A percentile compares a stretch with the other conserved stretches of the same genome.
These are phyloP conservation scores for Botrytis medusae DNA, from an alignment of 2,329 filamentous ascomycete genomes.

Conservation along the genomic window DNA sequence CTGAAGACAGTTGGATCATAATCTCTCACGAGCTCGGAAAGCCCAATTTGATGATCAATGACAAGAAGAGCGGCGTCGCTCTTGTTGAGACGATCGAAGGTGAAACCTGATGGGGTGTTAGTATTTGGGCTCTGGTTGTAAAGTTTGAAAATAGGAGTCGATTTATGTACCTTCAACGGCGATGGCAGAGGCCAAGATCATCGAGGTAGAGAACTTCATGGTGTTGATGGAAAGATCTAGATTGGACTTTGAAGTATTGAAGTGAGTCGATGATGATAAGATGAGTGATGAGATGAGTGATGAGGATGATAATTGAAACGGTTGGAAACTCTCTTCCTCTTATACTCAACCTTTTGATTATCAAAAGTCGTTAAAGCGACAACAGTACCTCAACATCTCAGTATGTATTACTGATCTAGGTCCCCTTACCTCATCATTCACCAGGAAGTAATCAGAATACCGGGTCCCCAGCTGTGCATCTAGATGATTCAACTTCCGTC, in stretches of 20 bases:
- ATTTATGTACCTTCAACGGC: slow-evolving; percentile 28
- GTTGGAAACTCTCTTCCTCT: neutral
- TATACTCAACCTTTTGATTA: slow-evolving; percentile 1
- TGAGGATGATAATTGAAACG: neutral
- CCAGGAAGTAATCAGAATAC: neutral
- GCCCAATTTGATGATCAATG: slow-evolving; percentile 60
- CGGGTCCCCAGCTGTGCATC: neutral
- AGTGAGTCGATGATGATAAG: neutral
- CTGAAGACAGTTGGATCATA: slow-evolving; percentile 64
- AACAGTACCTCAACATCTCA: neutral
- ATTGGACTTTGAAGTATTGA: neutral
- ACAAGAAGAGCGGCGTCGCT: slow-evolving; percentile 52
- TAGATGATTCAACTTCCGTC: neutral
- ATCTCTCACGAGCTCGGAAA: slow-evolving; percentile 62
- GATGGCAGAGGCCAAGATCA: slow-evolving; percentile 25
- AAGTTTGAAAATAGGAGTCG: neutral
- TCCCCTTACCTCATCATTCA: neutral
- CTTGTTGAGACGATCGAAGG: slow-evolving; percentile 41
- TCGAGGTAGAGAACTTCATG: slow-evolving; percentile 34
- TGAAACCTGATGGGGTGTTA: slow-evolving; percentile 27
- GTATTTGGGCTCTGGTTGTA: neutral
- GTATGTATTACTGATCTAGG: neutral
- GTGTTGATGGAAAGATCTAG: slow-evolving; percentile 13
- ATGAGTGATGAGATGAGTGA: neutral
- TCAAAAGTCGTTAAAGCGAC: neutral